Conservation (phyloP, 768 basidiomycete genomes). For the Favolaschia claudopus region DNA sequence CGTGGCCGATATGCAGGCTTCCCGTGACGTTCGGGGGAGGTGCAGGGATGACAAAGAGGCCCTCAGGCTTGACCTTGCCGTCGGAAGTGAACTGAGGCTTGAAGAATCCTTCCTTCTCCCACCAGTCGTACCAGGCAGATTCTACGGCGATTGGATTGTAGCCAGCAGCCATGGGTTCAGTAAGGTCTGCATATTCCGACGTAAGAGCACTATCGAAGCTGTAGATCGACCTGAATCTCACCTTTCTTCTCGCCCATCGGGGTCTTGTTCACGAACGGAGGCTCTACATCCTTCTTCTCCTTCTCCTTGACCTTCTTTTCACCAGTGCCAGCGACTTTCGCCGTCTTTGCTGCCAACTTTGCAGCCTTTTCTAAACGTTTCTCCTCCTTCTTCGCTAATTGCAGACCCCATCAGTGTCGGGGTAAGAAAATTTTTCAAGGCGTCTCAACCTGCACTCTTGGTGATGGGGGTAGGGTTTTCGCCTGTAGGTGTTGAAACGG, state of each 20-base stretch:
- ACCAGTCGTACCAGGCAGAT: conserved; percentile 98
- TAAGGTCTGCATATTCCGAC: conserved; percentile 75
- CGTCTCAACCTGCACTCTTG: conserved; percentile 48
- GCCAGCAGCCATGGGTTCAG: conserved; percentile 86
- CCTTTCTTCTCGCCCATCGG: conserved; percentile 96
- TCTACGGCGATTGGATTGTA: conserved; percentile 97
- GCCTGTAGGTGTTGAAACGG: conserved; percentile 18
- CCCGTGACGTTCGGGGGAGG: conserved; percentile 99
- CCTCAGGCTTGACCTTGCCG: conserved; percentile 67
- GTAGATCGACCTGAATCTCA: conserved; percentile 36
- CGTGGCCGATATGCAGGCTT: conserved; percentile 94
- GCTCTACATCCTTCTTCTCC: conserved; percentile 73
- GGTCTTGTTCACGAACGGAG: conserved; percentile 86
- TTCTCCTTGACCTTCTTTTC: conserved; percentile 79
- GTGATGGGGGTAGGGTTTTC: conserved; percentile 46
- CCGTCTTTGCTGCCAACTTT: conserved; percentile 73
- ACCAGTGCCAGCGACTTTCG: conserved; percentile 45
- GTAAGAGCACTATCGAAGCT: background rate
- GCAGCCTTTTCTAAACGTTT: conserved; percentile 83
- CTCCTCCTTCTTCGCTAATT: conserved; percentile 83
- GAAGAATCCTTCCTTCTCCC: conserved; percentile 91
- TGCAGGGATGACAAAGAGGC: conserved; percentile 82
- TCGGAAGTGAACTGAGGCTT: conserved; percentile 70
- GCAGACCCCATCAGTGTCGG: background rate
- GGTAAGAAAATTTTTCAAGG: background rate